Percentiles rank a stretch among this genome's conserved stretches.
phyloP scores from a whole-genome alignment of 106 monocot genomes.

The Acorus gramineus region DNA sequence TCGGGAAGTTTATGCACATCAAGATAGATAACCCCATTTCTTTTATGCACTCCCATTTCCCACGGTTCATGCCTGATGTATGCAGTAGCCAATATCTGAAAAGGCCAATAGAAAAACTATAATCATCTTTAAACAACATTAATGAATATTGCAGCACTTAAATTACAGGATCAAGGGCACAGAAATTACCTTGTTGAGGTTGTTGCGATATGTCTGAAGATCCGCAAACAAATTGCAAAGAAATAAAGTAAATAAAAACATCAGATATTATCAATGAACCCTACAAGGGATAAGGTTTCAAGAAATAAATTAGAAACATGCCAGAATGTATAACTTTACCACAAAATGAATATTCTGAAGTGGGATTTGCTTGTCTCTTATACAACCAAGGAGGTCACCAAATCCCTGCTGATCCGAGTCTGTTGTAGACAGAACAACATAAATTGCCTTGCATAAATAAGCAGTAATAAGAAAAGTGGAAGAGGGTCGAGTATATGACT shows the following conservation, averaged over 20 bases:
- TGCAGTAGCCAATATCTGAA: slow-evolving; percentile 83
- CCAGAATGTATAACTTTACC: slow-evolving; percentile 26
- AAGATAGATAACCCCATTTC: slow-evolving; percentile 91
- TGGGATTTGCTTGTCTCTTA: slow-evolving; percentile 68
- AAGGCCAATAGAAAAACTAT: slow-evolving; percentile 5
- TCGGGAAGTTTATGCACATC: slow-evolving; percentile 97
- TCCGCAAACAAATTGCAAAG: slow-evolving; percentile 5
- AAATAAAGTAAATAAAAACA: slow-evolving; percentile 1
- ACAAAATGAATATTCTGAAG: slow-evolving; percentile 98
- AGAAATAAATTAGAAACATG: background rate
- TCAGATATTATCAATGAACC: background rate
- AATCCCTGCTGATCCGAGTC: slow-evolving; percentile 74
- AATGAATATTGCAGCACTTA: background rate
- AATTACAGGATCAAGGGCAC: background rate
- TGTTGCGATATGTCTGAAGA: slow-evolving; percentile 87
- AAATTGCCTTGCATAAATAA: background rate
- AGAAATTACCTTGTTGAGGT: slow-evolving; percentile 81
- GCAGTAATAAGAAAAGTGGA: too few relatives aligned
- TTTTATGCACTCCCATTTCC: slow-evolving; percentile 99
- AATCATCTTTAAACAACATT: slow-evolving; percentile 1
- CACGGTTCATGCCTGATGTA: slow-evolving; percentile 95
- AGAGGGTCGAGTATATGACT: too few relatives aligned
- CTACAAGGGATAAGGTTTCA: background rate
- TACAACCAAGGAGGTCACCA: slow-evolving; percentile 97
- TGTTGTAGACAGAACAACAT: slow-evolving; percentile 15